Conservation (phyloP, 1,284 basidiomycete genomes). For the Agroathelia rolfsii region DNA sequence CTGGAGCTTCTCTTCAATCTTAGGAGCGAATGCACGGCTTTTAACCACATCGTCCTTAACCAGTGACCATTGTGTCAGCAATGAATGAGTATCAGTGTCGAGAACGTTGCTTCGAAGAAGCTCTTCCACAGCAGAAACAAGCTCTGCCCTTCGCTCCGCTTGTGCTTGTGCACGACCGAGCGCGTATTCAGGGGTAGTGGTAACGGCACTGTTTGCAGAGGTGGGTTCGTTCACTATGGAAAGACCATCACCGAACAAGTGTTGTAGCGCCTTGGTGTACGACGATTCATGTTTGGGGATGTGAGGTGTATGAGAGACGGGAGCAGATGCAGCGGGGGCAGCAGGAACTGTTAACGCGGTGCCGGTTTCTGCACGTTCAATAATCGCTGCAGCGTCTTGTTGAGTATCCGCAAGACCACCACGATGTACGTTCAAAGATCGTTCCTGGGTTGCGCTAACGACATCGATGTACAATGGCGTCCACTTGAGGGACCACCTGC, state of each 20-base stretch:
- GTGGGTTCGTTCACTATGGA: slow-evolving; percentile 81
- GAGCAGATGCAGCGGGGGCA: slow-evolving; percentile 14
- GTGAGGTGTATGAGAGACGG: slow-evolving; percentile 32
- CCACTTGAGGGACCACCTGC: slow-evolving; percentile 76
- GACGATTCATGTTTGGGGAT: slow-evolving; percentile 85
- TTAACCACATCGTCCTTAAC: slow-evolving; percentile 51
- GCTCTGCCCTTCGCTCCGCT: slow-evolving; percentile 58
- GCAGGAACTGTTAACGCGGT: slow-evolving; percentile 38
- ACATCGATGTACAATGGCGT: slow-evolving; percentile 83
- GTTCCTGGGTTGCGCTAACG: slow-evolving; percentile 62
- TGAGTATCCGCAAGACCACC: slow-evolving; percentile 47
- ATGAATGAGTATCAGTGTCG: slow-evolving; percentile 53
- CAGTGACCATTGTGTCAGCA: slow-evolving; percentile 70
- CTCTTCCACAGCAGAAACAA: slow-evolving; percentile 53
- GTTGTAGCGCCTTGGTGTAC: slow-evolving; percentile 83
- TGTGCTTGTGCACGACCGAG: slow-evolving; percentile 85
- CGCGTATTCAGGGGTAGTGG: slow-evolving; percentile 89
- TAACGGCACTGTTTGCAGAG: slow-evolving; percentile 53
- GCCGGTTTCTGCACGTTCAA: no score
- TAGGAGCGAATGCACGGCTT: slow-evolving; percentile 49
- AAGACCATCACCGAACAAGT: slow-evolving; percentile 77
- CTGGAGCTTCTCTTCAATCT: slow-evolving; percentile 50
- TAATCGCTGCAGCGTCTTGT: slow-evolving; percentile 28
- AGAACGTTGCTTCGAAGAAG: slow-evolving; percentile 41
- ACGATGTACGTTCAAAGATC: slow-evolving; percentile 46